Conservation (phyloP, 306 rosid genomes). For the Geum urbanum region DNA sequence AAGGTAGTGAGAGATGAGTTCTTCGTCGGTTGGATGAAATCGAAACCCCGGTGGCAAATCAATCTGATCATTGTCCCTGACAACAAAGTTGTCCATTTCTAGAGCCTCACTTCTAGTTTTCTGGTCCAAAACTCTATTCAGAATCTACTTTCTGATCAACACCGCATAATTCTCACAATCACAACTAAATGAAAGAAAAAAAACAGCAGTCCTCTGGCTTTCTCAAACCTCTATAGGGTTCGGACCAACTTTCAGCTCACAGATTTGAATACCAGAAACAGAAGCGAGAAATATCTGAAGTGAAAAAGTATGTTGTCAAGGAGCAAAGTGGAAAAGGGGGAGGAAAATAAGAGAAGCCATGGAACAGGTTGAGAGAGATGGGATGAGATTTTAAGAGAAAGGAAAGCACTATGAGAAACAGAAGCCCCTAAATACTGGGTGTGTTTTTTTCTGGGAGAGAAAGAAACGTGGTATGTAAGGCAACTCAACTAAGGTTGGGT, state of each 20-base stretch:
- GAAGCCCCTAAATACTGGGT: constrained; percentile 52
- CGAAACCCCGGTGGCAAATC: constrained; percentile 89
- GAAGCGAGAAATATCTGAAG: constrained; percentile 27
- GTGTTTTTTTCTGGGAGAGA: constrained; percentile 18
- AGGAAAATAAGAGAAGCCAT: constrained; percentile 29
- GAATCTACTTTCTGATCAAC: background rate
- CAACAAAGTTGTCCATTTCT: constrained; percentile 42
- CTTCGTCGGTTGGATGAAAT: constrained; percentile 95
- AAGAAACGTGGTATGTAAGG: constrained; percentile 83
- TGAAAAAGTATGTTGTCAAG: constrained; percentile 8
- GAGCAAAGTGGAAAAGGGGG: constrained; percentile 27
- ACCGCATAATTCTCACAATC: background rate
- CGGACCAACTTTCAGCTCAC: constrained; percentile 14
- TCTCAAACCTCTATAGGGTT: constrained; percentile 10
- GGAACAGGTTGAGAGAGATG: constrained; percentile 27
- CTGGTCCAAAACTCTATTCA: background rate
- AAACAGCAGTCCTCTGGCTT: background rate
- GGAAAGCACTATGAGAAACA: constrained; percentile 34
- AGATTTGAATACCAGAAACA: constrained; percentile 11
- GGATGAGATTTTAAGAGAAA: constrained; percentile 26
- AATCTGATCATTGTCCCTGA: constrained; percentile 48
- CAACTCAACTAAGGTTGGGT: constrained; percentile 36
- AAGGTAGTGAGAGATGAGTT: constrained; percentile 81
- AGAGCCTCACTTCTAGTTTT: constrained; percentile 14
- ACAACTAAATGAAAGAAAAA: background rate